Evolutionary conservation across 2,329 filamentous ascomycete genomes (phyloP), one percentile per base, ranked within the genome.

Genomic region (Exophiala sp.): DNA sequence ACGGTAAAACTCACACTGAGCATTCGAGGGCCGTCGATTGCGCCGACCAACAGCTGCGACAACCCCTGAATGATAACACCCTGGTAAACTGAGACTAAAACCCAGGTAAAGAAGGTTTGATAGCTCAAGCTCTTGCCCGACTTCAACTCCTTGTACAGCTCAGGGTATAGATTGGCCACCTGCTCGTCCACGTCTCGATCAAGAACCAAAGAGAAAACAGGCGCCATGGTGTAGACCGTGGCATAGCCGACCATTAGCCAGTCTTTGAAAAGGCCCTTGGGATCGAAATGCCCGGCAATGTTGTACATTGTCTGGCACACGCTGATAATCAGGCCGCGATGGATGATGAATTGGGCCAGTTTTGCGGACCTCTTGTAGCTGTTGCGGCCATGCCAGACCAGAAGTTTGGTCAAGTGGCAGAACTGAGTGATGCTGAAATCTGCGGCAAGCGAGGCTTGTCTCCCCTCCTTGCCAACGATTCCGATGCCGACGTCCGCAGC

Each of bases 321-420:
- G 50, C 84, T 87, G 66, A 99, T 95, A 66, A 99, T 96, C 41
- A 99, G 77, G 47, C 94, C 94, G 65, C 94, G 88, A 69, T 99
- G 95, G 65, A 99, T 99, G 65, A 99, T 92, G 71, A 99, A 99
- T 70, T 97, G 95, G 0, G 89, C 91, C 20, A 99, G 82, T 73
- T 99, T 99, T 24, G 94, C 94, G 55, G 85, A 90, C 42, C 95
- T 84, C 72, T 97, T 97, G 78, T 99, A 99, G 64, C 87, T 92
- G 73, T 99, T 99, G 32, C 95, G 85, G 1, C 94, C 94, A 69
- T 99, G 95, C 94, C 95, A 99, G 35, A 99, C 91, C n/a, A 99
- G 82, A 1, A 99, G 81, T 71, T 97, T 99, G 46, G 92, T 95
- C 16, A 99, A 76, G 69, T 99, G 91, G 66, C 86, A 88, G 72